These are phyloP conservation scores for Rhizopus delemar DNA, from an alignment of 371 early-diverging fungal species.

Conservation along the genomic window DNA sequence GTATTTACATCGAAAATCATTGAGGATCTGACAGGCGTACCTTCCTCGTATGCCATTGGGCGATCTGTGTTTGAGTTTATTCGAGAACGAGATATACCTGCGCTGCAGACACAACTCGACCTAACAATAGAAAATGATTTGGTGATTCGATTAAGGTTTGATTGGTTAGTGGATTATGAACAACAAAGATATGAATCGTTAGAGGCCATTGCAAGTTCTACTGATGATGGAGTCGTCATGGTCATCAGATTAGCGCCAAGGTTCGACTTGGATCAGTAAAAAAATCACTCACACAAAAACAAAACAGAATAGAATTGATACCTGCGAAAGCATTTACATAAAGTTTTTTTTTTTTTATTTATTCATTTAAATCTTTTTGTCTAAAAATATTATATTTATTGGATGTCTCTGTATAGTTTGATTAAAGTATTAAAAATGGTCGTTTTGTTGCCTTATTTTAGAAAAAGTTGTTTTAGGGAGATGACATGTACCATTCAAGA, in stretches of 20 bases:
- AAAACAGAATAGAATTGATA: no score
- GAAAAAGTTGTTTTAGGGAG: no score
- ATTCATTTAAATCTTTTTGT: no score
- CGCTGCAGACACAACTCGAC: conserved; percentile 24
- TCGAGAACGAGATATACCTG: conserved; percentile 20
- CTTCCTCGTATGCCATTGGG: conserved; percentile 25
- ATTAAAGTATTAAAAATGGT: no score
- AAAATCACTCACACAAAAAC: not conserved
- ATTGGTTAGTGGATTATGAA: conserved; percentile 11
- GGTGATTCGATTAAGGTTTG: conserved; percentile 32
- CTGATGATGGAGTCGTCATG: conserved; percentile 40
- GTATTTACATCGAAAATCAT: conserved; percentile 22
- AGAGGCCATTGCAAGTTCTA: conserved; percentile 34
- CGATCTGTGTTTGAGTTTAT: conserved; percentile 31
- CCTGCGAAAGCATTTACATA: no score
- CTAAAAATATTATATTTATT: no score
- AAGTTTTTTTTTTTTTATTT: no score
- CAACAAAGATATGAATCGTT: conserved; percentile 8
- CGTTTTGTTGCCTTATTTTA: no score
- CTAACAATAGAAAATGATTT: conserved; percentile 27
- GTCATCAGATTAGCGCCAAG: conserved; percentile 4
- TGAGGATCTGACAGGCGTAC: conserved; percentile 15
- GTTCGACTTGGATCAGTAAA: not conserved
- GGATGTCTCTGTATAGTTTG: no score
- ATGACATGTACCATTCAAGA: no score